These are phyloP conservation scores for Apiospora marii DNA, from an alignment of 2,329 filamentous ascomycete species.

Conservation along the genomic window DNA sequence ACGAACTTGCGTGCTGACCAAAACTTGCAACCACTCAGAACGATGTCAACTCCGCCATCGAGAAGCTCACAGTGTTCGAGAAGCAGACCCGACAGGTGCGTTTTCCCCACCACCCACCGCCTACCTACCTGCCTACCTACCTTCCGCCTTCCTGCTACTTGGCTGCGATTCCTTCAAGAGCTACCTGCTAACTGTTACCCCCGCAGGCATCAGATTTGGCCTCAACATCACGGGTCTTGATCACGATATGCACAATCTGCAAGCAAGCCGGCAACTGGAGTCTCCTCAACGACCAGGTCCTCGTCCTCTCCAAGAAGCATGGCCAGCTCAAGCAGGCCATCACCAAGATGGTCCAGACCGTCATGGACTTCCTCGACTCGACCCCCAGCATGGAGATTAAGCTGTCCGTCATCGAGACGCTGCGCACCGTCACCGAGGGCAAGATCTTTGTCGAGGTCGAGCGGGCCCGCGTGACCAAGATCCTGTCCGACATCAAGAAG, in stretches of 20 bases:
- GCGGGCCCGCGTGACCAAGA: slow-evolving; percentile 91
- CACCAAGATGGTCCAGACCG: slow-evolving; percentile 98
- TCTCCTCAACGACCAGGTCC: slow-evolving; percentile 94
- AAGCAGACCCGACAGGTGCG: slow-evolving; percentile 95
- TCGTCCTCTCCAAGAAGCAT: slow-evolving; percentile 98
- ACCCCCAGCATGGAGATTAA: slow-evolving; percentile 88
- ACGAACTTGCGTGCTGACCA: slow-evolving; percentile 39
- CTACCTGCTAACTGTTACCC: slow-evolving; percentile 31
- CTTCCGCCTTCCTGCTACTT: too few species aligned
- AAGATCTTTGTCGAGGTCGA: slow-evolving; percentile 99
- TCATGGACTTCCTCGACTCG: slow-evolving; percentile 89
- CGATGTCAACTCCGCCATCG: slow-evolving; percentile 86
- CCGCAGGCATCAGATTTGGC: slow-evolving; percentile 89
- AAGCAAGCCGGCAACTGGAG: slow-evolving; percentile 94
- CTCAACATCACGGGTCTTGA: slow-evolving; percentile 87
- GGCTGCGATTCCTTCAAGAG: neutral
- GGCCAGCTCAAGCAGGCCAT: slow-evolving; percentile 98
- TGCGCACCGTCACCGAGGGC: slow-evolving; percentile 96
- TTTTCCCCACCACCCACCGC: slow-evolving; percentile 24
- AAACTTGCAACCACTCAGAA: slow-evolving; percentile 53
- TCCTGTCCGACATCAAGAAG: slow-evolving; percentile 97
- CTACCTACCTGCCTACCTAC: too few species aligned
- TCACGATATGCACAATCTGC: slow-evolving; percentile 91
- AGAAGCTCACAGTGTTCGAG: slow-evolving; percentile 90
- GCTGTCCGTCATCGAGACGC: slow-evolving; percentile 90